phyloP scores from a whole-genome alignment of 179 eudicot genomes.

The Sideroxylon spinosum region DNA sequence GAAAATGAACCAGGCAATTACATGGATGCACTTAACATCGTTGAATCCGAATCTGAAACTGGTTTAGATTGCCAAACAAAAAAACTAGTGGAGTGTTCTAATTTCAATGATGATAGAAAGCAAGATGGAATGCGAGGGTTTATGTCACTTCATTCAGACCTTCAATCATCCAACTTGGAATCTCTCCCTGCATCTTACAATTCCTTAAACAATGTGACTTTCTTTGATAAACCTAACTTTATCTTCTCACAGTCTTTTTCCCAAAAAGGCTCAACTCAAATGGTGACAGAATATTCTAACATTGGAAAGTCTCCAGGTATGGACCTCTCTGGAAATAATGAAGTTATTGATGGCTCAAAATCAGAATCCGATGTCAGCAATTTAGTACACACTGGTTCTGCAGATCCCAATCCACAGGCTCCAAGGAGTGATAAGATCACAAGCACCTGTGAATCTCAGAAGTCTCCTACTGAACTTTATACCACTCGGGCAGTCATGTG shows the following conservation, averaged over 20 bases:
- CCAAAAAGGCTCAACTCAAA: slow-evolving; percentile 24
- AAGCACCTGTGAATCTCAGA: slow-evolving; percentile 18
- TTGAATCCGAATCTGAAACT: slow-evolving; percentile 85
- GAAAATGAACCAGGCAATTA: slow-evolving; percentile 83
- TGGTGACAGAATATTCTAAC: slow-evolving; percentile 22
- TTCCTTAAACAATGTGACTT: slow-evolving; percentile 9
- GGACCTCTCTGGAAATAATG: slow-evolving; percentile 22
- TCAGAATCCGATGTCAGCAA: slow-evolving; percentile 29
- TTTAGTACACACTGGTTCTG: slow-evolving; percentile 17
- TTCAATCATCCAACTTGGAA: slow-evolving; percentile 27
- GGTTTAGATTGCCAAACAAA: slow-evolving; percentile 57
- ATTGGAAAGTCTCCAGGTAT: slow-evolving; percentile 13
- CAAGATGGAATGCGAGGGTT: slow-evolving; percentile 17
- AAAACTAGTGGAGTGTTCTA: slow-evolving; percentile 27
- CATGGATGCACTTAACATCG: slow-evolving; percentile 83
- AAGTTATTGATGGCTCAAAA: slow-evolving; percentile 19
- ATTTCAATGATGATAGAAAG: slow-evolving; percentile 19
- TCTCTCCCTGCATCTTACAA: slow-evolving; percentile 22
- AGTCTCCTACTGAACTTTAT: slow-evolving; percentile 31
- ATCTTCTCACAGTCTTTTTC: slow-evolving; percentile 19
- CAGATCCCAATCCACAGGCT: slow-evolving; percentile 24
- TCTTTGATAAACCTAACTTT: slow-evolving; percentile 18
- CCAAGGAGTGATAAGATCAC: slow-evolving; percentile 10
- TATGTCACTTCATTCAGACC: slow-evolving; percentile 12
- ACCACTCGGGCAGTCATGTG: slow-evolving; percentile 35